Base-by-base conservation (phyloP, 2,329 filamentous ascomycete species). In the Fusarium chaquense region DNA sequence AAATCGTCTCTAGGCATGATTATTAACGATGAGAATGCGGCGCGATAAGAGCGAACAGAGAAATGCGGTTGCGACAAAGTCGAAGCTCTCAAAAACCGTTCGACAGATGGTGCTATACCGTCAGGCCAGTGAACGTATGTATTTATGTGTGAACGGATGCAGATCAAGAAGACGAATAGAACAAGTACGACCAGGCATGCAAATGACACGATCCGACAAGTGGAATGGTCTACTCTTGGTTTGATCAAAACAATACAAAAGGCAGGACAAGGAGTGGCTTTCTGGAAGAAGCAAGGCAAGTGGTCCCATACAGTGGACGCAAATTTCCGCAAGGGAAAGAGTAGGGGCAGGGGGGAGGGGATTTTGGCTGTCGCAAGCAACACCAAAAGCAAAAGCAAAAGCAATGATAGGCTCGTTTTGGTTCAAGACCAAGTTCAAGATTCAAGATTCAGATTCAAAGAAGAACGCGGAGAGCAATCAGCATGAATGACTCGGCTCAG, bases 1-100 rank as follows among this genome's bases (percentile, higher is more conserved):
- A 91, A 82, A 78, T 91, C 89, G 89, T 91, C 89, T 89, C 89
- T 90, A 83, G 89, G 89, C 89, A 91, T 90, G 80, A 81, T 81
- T 85, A 87, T 89, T 87, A 89, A 89, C 81, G 76, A 77, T 73
- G 71, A 70, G 71, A 71, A 57, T 64, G 64, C 62, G 67, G 61
- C 65, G 69, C 70, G 66, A 73, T 67, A 70, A 65, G 60, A 71
- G 55, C 59, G 70, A 55, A 59, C 62, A 67, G 61, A 70, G 58
- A 69, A 68, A 68, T 49, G 63, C 59, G 65, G 65, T 65, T 45
- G 67, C 62, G 65, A 67, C 65, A 58, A 67, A 55, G 69, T 69
- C 69, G 60, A 67, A 65, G 63, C 59, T 62, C 60, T 57, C 64
- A 47, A 62, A 65, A 60, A 54, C 66, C 58, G 63, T 71, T 58